Evolutionary conservation across 352 stramenopile species (phyloP).

Genomic region (Phytopythium delawarense): DNA sequence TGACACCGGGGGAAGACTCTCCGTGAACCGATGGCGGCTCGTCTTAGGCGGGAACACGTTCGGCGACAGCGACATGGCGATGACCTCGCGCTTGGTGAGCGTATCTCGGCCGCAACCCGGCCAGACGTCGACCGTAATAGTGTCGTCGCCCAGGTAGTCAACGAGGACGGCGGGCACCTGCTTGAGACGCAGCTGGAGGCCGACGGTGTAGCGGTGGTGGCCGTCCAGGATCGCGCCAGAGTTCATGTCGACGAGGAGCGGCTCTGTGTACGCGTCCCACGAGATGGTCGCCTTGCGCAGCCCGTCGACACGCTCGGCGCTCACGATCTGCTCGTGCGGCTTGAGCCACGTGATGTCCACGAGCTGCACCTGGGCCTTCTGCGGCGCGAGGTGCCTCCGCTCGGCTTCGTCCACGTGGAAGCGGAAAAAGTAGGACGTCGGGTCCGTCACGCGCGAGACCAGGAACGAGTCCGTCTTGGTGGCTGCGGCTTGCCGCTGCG

Average conservation of each 20-base stretch:
- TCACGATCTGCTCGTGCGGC: slow-evolving; percentile 82
- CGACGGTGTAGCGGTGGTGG: slow-evolving; percentile 82
- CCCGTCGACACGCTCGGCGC: slow-evolving; percentile 67
- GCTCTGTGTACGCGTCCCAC: slow-evolving; percentile 81
- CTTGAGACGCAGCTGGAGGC: slow-evolving; percentile 59
- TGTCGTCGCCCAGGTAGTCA: slow-evolving; percentile 70
- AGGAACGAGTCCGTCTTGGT: slow-evolving; percentile 71
- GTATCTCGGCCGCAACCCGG: slow-evolving; percentile 54
- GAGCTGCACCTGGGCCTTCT: slow-evolving; percentile 79
- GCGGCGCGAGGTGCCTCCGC: slow-evolving; percentile 41
- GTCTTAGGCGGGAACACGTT: slow-evolving; percentile 85
- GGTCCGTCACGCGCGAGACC: slow-evolving; percentile 72
- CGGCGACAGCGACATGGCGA: slow-evolving; percentile 76
- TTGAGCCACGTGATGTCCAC: slow-evolving; percentile 83
- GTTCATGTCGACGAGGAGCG: slow-evolving; percentile 74
- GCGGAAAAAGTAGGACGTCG: slow-evolving; percentile 85
- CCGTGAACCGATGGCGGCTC: slow-evolving; percentile 76
- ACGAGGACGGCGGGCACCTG: slow-evolving; percentile 75
- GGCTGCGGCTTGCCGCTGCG: slow-evolving; percentile 2
- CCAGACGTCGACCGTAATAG: slow-evolving; percentile 81
- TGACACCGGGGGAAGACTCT: slow-evolving; percentile 78
- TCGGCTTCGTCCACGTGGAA: slow-evolving; percentile 70
- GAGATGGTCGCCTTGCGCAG: slow-evolving; percentile 73
- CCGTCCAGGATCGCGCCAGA: slow-evolving; percentile 81
- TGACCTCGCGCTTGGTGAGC: slow-evolving; percentile 78